Evolutionary conservation across 805 yeast genomes (phyloP).

Genomic region (Candida yuanshanica): DNA sequence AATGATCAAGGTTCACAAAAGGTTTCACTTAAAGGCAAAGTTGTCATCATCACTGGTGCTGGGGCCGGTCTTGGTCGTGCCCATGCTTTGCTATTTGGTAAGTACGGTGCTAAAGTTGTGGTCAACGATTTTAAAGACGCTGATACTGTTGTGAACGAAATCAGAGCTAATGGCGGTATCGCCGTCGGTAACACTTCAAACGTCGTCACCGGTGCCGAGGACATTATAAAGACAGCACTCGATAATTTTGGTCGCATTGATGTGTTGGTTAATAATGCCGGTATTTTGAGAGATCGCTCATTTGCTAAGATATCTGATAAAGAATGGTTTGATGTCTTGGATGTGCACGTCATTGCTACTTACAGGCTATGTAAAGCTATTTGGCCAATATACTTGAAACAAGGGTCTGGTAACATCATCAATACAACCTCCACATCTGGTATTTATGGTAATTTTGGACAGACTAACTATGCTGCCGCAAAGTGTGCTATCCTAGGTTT

Average conservation of each 20-base stretch:
- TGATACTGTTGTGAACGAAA: slow-evolving; percentile 64
- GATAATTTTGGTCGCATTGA: slow-evolving; percentile 78
- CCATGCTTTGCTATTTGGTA: slow-evolving; percentile 80
- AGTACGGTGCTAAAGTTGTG: slow-evolving; percentile 91
- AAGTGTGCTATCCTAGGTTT: slow-evolving; percentile 85
- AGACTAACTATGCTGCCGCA: slow-evolving; percentile 92
- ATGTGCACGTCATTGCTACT: slow-evolving; percentile 80
- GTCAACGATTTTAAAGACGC: slow-evolving; percentile 88
- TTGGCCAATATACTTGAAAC: slow-evolving; percentile 83
- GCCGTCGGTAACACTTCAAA: slow-evolving; percentile 84
- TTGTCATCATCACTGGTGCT: slow-evolving; percentile 90
- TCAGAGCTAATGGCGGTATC: slow-evolving; percentile 62
- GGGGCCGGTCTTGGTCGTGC: slow-evolving; percentile 93
- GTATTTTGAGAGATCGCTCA: slow-evolving; percentile 86
- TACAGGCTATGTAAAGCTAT: slow-evolving; percentile 79
- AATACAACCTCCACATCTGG: slow-evolving; percentile 96
- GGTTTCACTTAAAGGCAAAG: slow-evolving; percentile 70
- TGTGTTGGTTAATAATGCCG: slow-evolving; percentile 87
- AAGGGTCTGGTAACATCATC: slow-evolving; percentile 74
- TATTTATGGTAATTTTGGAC: slow-evolving; percentile 96
- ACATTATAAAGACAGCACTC: slow-evolving; percentile 72
- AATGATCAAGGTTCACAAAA: slow-evolving; percentile 53
- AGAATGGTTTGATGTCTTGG: slow-evolving; percentile 77
- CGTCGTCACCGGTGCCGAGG: slow-evolving; percentile 69
- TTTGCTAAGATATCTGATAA: slow-evolving; percentile 77